phyloP scores from a whole-genome alignment of 2,329 filamentous ascomycete species.

The Fusarium coffeatum region DNA sequence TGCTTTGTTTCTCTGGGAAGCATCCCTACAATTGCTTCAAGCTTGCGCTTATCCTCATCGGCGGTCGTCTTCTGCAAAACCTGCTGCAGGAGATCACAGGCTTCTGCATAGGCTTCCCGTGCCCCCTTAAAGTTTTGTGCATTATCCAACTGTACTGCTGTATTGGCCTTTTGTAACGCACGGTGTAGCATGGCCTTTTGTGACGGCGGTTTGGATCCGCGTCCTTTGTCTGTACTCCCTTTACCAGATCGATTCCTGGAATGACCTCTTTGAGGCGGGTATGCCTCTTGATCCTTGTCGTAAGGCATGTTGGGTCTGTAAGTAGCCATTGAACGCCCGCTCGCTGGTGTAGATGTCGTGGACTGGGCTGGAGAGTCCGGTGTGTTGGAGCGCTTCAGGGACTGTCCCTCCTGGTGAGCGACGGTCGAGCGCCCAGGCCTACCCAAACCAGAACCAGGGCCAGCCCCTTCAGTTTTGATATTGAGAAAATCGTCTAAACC shows the following conservation, averaged over 20 bases:
- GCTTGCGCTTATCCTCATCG: slow-evolving; percentile 87
- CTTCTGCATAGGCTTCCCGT: slow-evolving; percentile 89
- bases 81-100: slow-evolving; percentile 86
- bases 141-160: slow-evolving; percentile 94
- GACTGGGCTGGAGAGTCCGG: slow-evolving; percentile 30
- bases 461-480: slow-evolving; percentile 43
- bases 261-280: slow-evolving; percentile 47
- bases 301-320: slow-evolving; percentile 46
- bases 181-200: slow-evolving; percentile 98
- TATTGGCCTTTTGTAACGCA: slow-evolving; percentile 94
- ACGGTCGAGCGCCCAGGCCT: slow-evolving; percentile 41
- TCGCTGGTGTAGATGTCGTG: slow-evolving; percentile 32
- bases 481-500: slow-evolving; percentile 39
- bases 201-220: slow-evolving; percentile 65
- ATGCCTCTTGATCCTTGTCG: slow-evolving; percentile 48
- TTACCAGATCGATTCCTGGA: slow-evolving; percentile 50
- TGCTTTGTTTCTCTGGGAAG: not conserved
- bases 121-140: slow-evolving; percentile 94
- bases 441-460: slow-evolving; percentile 45
- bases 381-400: slow-evolving; percentile 36
- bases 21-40: slow-evolving; percentile 84
- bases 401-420: slow-evolving; percentile 47
- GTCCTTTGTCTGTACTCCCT: slow-evolving; percentile 50
- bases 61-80: slow-evolving; percentile 87
- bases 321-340: slow-evolving; percentile 21